A percentile compares a stretch with the other conserved stretches of the same genome.
Conservation (phyloP, 768 basidiomycete genomes). For the Russula virescens region DNA sequence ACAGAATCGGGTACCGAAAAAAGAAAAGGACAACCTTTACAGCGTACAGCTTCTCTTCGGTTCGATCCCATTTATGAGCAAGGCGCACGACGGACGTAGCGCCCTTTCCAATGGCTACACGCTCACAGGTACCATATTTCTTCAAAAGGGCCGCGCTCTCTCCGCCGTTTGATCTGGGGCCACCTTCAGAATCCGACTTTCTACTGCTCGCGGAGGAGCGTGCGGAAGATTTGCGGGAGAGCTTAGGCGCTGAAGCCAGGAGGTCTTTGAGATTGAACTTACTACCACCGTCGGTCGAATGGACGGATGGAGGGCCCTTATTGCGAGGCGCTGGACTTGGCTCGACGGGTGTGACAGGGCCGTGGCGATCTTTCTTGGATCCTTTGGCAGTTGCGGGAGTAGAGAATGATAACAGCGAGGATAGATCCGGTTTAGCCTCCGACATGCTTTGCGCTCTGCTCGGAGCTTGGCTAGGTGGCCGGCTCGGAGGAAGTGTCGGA, state of each 20-base stretch:
- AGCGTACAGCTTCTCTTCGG: slow-evolving; percentile 94
- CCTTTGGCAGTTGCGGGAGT: slow-evolving; percentile 7
- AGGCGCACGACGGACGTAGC: slow-evolving; percentile 96
- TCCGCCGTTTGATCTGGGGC: slow-evolving; percentile 40
- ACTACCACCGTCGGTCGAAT: slow-evolving; percentile 53
- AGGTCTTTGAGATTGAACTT: slow-evolving; percentile 86
- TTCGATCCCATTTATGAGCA: slow-evolving; percentile 98
- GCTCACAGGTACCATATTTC: slow-evolving; percentile 97
- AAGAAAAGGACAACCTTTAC: slow-evolving; percentile 77
- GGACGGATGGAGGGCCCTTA: slow-evolving; percentile 40
- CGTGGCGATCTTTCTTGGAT: slow-evolving; percentile 6
- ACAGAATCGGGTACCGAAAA: not conserved
- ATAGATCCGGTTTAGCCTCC: slow-evolving; percentile 22
- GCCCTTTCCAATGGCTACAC: slow-evolving; percentile 94
- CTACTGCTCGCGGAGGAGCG: slow-evolving; percentile 58
- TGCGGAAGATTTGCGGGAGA: slow-evolving; percentile 64
- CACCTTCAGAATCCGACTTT: slow-evolving; percentile 63
- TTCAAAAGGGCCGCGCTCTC: slow-evolving; percentile 59
- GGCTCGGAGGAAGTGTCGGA: slow-evolving; percentile 55
- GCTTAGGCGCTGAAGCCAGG: slow-evolving; percentile 65
- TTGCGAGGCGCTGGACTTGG: slow-evolving; percentile 22
- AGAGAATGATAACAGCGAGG: slow-evolving; percentile 7
- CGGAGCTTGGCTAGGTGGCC: slow-evolving; percentile 43
- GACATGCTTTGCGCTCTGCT: slow-evolving; percentile 37
- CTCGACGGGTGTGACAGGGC: slow-evolving; percentile 15